These are phyloP conservation scores for Adansonia rubrostipa DNA, from an alignment of 441 rosid species.

Conservation along the genomic window DNA sequence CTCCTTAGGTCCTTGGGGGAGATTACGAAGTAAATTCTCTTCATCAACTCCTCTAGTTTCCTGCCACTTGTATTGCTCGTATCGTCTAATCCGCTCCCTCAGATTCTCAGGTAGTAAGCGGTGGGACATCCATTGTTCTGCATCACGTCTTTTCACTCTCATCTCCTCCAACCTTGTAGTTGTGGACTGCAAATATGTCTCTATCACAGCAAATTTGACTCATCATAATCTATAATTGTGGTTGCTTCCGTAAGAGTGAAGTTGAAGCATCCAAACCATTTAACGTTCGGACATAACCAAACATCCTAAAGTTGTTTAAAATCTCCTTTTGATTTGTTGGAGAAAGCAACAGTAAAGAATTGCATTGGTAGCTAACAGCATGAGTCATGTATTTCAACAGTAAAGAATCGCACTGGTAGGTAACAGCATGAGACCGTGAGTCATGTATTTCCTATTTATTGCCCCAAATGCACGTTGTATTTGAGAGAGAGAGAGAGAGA, in stretches of 20 bases:
- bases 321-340: background rate
- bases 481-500: background rate
- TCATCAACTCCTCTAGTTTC: constrained; percentile 73
- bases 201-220: constrained; percentile 21
- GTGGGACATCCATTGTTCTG: constrained; percentile 78
- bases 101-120: constrained; percentile 59
- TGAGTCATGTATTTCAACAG: background rate
- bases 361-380: constrained; percentile 1
- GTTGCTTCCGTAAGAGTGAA: background rate
- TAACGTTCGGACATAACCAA: background rate
- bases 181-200: constrained; percentile 74
- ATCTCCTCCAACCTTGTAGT: constrained; percentile 72
- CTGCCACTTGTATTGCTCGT: constrained; percentile 73
- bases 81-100: constrained; percentile 57
- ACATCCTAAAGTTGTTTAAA: background rate
- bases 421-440: background rate
- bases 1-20: constrained; percentile 65
- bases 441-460: background rate
- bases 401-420: background rate
- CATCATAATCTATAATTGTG: background rate
- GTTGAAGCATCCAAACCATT: background rate
- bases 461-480: background rate
- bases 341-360: constrained; percentile 9
- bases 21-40: constrained; percentile 60
- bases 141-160: constrained; percentile 66